Conservation (phyloP, 257 asterid genomes). For the Haberlea rhodopensis region DNA sequence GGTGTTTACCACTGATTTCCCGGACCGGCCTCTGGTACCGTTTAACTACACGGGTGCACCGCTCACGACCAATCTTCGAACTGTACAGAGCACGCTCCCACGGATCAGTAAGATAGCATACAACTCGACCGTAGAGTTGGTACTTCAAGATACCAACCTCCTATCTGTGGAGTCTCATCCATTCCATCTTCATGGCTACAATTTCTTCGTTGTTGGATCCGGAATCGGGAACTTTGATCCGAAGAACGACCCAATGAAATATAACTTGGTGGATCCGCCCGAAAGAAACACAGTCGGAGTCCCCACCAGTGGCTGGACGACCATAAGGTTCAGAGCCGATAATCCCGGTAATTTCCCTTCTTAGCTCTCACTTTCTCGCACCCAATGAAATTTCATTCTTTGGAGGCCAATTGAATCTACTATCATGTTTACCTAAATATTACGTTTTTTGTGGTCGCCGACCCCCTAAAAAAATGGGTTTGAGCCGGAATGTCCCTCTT, state of each 20-base stretch:
- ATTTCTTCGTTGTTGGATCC: slow-evolving; percentile 39
- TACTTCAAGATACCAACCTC: slow-evolving; percentile 41
- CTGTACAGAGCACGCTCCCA: slow-evolving; percentile 21
- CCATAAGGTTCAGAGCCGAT: slow-evolving; percentile 36
- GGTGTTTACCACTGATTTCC: slow-evolving; percentile 40
- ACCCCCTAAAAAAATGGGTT: no score
- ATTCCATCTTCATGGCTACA: slow-evolving; percentile 38
- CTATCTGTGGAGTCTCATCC: slow-evolving; percentile 38
- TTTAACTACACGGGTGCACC: slow-evolving; percentile 45
- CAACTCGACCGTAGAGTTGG: slow-evolving; percentile 39
- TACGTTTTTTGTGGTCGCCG: no score
- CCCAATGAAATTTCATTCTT: no score
- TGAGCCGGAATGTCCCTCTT: neutral
- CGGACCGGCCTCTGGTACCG: slow-evolving; percentile 28
- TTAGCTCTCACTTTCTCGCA: no score
- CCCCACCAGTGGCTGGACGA: slow-evolving; percentile 38
- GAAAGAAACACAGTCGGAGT: slow-evolving; percentile 39
- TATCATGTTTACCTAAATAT: no score
- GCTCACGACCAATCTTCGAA: slow-evolving; percentile 34
- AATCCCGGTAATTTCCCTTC: slow-evolving; percentile 43
- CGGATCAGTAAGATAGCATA: slow-evolving; percentile 30
- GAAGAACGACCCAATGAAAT: slow-evolving; percentile 26
- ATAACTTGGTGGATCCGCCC: slow-evolving; percentile 33
- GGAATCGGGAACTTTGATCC: slow-evolving; percentile 38
- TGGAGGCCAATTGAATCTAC: no score